These are phyloP conservation scores for Gracilaria vermiculophylla DNA, from an alignment of 23 red algal genomes.

Conservation along the genomic window DNA sequence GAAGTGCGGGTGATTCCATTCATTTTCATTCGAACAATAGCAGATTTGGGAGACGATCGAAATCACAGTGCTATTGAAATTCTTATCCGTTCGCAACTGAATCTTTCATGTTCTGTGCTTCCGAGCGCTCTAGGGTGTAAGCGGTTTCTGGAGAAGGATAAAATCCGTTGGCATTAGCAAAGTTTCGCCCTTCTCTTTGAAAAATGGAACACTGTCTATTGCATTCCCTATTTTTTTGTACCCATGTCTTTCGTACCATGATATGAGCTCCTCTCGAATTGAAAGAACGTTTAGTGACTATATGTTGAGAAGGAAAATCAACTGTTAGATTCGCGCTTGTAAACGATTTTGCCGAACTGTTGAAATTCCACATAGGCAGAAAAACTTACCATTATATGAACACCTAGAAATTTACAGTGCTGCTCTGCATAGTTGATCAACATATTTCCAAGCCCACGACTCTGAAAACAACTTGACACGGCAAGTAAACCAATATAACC, in stretches of 20 bases:
- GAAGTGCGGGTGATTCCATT: neutral
- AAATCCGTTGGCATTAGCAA: conserved; percentile 53
- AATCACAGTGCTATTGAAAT: neutral
- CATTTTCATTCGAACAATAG: neutral
- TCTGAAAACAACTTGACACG: conserved; percentile 41
- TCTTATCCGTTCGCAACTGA: neutral
- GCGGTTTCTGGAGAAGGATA: conserved; percentile 32
- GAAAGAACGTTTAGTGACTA: conserved; percentile 57
- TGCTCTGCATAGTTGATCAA: conserved; percentile 48
- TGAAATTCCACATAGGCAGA: too few species aligned
- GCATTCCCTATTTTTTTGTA: conserved; percentile 21
- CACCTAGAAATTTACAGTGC: neutral
- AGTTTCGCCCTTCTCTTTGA: conserved; percentile 44
- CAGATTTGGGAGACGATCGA: neutral
- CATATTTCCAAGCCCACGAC: conserved; percentile 54
- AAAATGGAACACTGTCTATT: conserved; percentile 49
- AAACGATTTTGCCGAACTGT: too few species aligned
- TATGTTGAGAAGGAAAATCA: too few species aligned
- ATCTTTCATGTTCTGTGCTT: neutral
- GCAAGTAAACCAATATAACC: conserved; percentile 67
- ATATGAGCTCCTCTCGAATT: conserved; percentile 43
- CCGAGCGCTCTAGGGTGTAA: neutral
- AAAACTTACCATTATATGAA: conserved; percentile 63
- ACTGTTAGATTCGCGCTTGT: too few species aligned
- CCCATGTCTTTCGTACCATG: conserved; percentile 71